Conservation (phyloP, 1,139 yeast genomes). For the Pichia sp. region DNA sequence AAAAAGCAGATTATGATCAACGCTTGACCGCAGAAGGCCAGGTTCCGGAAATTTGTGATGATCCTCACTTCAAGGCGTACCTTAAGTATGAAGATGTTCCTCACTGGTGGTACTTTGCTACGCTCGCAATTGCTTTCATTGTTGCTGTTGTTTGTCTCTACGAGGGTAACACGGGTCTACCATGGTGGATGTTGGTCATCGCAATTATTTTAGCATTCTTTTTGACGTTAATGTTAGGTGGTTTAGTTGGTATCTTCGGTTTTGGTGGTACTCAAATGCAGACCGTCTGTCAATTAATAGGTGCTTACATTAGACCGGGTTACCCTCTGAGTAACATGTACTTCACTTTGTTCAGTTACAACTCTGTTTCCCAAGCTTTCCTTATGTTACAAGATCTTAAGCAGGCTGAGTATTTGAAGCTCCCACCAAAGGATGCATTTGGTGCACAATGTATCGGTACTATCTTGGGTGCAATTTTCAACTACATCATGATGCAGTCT, state of each 20-base stretch:
- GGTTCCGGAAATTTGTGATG: conserved; percentile 30
- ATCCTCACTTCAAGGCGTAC: conserved; percentile 1
- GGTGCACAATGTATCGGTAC: conserved; percentile 27
- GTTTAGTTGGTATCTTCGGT: conserved; percentile 2
- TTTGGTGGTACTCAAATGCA: conserved; percentile 4
- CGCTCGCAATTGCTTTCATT: background rate
- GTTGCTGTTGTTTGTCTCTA: conserved; percentile 31
- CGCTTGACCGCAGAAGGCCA: conserved; percentile 25
- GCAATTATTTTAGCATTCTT: conserved; percentile 37
- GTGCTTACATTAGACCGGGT: conserved; percentile 3
- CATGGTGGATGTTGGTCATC: conserved; percentile 50
- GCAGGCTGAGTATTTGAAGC: conserved; percentile 2
- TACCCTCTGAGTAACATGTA: conserved; percentile 2
- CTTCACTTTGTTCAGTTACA: conserved; percentile 2
- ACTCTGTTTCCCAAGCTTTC: conserved; percentile 1
- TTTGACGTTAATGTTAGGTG: conserved; percentile 2
- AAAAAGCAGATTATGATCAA: conserved; percentile 15
- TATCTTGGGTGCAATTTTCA: conserved; percentile 43
- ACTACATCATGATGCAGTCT: conserved; percentile 31
- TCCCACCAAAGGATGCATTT: conserved; percentile 3
- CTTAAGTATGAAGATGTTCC: conserved; percentile 2
- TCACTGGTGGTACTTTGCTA: conserved; percentile 3
- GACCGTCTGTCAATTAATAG: conserved; percentile 3
- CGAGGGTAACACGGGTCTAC: conserved; percentile 43
- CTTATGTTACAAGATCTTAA: conserved; percentile 1